Conservation (phyloP, 371 early-diverging fungal species). For the Mucor lusitanicus region DNA sequence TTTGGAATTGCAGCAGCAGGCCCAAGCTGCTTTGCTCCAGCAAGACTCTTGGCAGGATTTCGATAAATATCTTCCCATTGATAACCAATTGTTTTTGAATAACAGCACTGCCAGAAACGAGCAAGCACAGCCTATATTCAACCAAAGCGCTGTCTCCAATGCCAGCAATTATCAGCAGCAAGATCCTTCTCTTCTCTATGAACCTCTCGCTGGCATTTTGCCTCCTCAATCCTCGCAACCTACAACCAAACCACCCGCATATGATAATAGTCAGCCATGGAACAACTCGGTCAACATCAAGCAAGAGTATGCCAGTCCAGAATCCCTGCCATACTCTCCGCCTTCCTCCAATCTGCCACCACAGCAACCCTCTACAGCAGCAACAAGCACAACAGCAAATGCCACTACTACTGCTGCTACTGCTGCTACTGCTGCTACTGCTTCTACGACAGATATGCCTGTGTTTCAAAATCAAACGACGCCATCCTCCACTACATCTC, state of each 20-base stretch:
- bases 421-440: not conserved
- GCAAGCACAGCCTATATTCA: conserved; percentile 22
- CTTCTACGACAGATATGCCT: not conserved
- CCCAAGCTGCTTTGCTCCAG: conserved; percentile 37
- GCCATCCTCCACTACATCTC: not conserved
- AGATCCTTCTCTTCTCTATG: conserved; percentile 22
- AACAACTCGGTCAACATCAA: conserved; percentile 10
- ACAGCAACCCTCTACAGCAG: not conserved
- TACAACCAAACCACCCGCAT: not conserved
- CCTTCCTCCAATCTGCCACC: conserved; percentile 4
- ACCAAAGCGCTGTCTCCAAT: not conserved
- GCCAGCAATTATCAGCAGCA: not conserved
- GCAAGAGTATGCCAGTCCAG: conserved; percentile 28
- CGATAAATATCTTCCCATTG: conserved; percentile 40
- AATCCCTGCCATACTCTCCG: conserved; percentile 24
- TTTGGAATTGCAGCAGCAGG: conserved; percentile 45
- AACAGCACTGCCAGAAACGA: conserved; percentile 1
- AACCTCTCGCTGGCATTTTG: conserved; percentile 13
- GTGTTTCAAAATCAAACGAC: not conserved
- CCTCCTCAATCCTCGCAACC: conserved; percentile 16
- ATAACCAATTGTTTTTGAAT: conserved; percentile 15
- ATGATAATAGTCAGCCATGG: not conserved
- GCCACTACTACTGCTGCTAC: not conserved
- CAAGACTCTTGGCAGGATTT: conserved; percentile 43
- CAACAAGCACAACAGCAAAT: not conserved